Conservation (phyloP, 139 green algal genomes). For the Coccomyxa sp. region DNA sequence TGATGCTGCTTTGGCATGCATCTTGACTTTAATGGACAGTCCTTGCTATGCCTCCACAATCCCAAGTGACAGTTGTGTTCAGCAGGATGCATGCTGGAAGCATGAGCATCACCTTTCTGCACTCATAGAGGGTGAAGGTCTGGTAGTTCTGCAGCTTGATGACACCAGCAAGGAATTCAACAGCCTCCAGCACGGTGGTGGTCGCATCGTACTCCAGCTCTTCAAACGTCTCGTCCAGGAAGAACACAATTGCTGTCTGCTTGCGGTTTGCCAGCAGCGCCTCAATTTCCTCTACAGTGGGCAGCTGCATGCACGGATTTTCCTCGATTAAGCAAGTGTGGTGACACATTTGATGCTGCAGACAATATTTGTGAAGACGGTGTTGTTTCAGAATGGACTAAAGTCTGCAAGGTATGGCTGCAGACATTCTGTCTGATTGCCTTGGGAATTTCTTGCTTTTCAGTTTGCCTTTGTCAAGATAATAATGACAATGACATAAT, state of each 20-base stretch:
- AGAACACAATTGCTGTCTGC: conserved; percentile 85
- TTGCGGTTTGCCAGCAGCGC: conserved; percentile 59
- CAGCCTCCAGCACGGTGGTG: conserved; percentile 84
- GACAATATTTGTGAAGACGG: too few species aligned
- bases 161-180: conserved; percentile 76
- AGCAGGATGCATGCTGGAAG: background rate
- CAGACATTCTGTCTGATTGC: too few species aligned
- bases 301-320: conserved; percentile 40
- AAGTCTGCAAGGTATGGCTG: too few species aligned
- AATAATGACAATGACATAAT: too few species aligned
- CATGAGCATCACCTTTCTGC: conserved; percentile 28
- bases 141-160: conserved; percentile 92
- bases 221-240: conserved; percentile 96
- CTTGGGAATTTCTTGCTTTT: too few species aligned
- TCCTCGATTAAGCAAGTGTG: too few species aligned
- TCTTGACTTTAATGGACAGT: background rate
- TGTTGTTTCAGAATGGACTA: too few species aligned
- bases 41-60: background rate
- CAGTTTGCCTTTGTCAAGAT: too few species aligned
- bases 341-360: background rate
- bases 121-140: conserved; percentile 94
- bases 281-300: conserved; percentile 84
- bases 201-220: conserved; percentile 86
- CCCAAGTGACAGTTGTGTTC: background rate
- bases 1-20: background rate